Base-by-base conservation (phyloP, 176 grass and related monocot species). In the Tillandsia fasciculata region DNA sequence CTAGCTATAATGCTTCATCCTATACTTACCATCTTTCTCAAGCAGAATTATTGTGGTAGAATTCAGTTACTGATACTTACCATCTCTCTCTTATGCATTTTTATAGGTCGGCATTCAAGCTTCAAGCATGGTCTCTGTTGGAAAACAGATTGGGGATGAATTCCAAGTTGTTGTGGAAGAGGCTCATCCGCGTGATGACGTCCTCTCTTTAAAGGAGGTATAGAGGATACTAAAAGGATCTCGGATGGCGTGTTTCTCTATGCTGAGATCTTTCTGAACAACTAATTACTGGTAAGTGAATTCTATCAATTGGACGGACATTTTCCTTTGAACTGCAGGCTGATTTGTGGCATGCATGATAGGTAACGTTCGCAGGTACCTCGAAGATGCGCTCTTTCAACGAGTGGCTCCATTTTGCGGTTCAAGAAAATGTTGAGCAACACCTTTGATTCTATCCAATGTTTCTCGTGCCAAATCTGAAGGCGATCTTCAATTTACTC, bases 91-190 rank as follows among this genome's bases (percentile, higher is more conserved):
- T 52, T 67, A 29, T 8, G 11, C n/a, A 63, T 54, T 27, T 50
- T 61, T 23, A 14, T 85, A 91, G 92, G 82, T 92, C 2, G 94
- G 86, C 48, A 90, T 97, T 64, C 94, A 97, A 78, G 86, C 78
- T 53, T 85, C 81, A 11, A 64, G 74, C 3, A 10, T 65, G 52
- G 81, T 95, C 69, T 85, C 89, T 52, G 26, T 49, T 51, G 86
- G 84, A 22, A 85, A 84, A 79, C 53, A 64, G 67, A 70, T 82
- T 63, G 94, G 94, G 26, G 89, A 86, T 77, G 84, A 85, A 72
- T 77, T 81, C 28, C 73, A 8, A 49, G 75, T 97, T 18, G 14
- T 66, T 64, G 74, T 97, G 22, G 86, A 81, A 26, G 77, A 71
- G 20, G 77, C 84, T 81, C 76, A 92, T 92, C 94, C 94, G 18